These are phyloP conservation scores for Microdochium trichocladiopsis DNA, from an alignment of 2,329 filamentous ascomycete species.

Conservation along the genomic window DNA sequence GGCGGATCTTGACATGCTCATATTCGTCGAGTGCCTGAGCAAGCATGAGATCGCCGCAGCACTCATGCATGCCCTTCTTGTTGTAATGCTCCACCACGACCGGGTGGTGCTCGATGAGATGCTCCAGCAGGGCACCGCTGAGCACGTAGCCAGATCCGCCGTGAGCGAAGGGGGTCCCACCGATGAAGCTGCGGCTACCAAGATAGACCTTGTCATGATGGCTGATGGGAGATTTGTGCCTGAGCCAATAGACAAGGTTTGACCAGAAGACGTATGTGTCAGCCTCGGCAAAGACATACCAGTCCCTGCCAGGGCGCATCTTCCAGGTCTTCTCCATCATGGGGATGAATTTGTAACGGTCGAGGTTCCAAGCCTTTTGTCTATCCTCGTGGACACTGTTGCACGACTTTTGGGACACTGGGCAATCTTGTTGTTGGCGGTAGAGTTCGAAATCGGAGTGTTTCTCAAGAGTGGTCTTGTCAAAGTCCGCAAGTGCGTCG, in stretches of 20 bases:
- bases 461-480: constrained; percentile 27
- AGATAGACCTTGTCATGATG: constrained; percentile 38
- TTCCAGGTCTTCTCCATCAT: constrained; percentile 50
- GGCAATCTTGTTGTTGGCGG: constrained; percentile 35
- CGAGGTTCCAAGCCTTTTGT: constrained; percentile 41
- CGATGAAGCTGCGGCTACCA: constrained; percentile 41
- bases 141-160: constrained; percentile 51
- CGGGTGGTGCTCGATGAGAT: constrained; percentile 33
- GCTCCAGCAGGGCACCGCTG: constrained; percentile 43
- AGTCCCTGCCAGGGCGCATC: constrained; percentile 43
- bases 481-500: constrained; percentile 27
- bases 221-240: constrained; percentile 28
- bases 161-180: constrained; percentile 42
- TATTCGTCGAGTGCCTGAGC: constrained; percentile 39
- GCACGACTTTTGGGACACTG: constrained; percentile 38
- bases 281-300: constrained; percentile 54
- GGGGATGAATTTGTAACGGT: constrained; percentile 56
- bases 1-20: constrained; percentile 31
- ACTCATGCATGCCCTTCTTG: constrained; percentile 31
- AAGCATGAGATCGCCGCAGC: constrained; percentile 46
- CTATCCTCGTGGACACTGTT: constrained; percentile 21
- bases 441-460: constrained; percentile 37
- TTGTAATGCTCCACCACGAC: constrained; percentile 40
- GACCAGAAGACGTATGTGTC: constrained; percentile 52
- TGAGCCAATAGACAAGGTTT: constrained; percentile 43